These are phyloP conservation scores for Chaetomium sp. DNA, from an alignment of 2,329 filamentous ascomycete genomes.

Conservation along the genomic window DNA sequence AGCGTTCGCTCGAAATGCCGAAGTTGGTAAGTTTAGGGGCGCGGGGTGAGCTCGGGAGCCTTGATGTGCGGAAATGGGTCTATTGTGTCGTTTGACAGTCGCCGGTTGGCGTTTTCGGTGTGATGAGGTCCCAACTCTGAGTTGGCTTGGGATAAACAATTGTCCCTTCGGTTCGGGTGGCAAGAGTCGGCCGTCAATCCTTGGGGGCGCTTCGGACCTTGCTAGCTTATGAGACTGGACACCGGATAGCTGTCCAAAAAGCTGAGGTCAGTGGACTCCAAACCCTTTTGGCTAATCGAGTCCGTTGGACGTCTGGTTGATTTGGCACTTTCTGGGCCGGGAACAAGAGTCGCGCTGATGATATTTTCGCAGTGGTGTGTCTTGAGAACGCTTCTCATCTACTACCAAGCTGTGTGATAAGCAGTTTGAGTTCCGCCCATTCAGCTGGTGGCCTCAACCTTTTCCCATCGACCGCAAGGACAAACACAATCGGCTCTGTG, in stretches of 20 bases:
- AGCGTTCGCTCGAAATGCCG: slow-evolving; percentile 12
- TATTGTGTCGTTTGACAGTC: slow-evolving; percentile 4
- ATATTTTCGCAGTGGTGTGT: slow-evolving; percentile 4
- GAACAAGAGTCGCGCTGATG: slow-evolving; percentile 1
- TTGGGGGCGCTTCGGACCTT: too few species aligned
- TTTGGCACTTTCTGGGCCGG: background rate
- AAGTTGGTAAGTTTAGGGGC: slow-evolving; percentile 14
- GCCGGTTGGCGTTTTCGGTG: background rate
- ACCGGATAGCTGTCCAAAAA: too few species aligned
- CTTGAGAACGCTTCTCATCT: slow-evolving; percentile 10
- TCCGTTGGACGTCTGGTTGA: too few species aligned
- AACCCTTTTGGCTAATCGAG: too few species aligned
- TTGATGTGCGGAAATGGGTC: slow-evolving; percentile 8
- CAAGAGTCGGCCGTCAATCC: too few species aligned
- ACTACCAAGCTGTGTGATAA: slow-evolving; percentile 21
- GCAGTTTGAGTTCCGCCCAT: slow-evolving; percentile 19
- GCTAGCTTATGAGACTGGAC: too few species aligned
- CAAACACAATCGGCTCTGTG: slow-evolving; percentile 4
- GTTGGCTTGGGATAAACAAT: too few species aligned
- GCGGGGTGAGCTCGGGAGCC: slow-evolving; percentile 16
- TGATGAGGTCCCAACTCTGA: too few species aligned
- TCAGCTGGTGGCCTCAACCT: slow-evolving; percentile 18
- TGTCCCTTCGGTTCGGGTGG: too few species aligned
- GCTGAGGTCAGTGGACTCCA: too few species aligned
- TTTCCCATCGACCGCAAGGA: slow-evolving; percentile 5